Base-by-base conservation (phyloP, 805 yeast species). In the Barnettozyma vustinii region DNA sequence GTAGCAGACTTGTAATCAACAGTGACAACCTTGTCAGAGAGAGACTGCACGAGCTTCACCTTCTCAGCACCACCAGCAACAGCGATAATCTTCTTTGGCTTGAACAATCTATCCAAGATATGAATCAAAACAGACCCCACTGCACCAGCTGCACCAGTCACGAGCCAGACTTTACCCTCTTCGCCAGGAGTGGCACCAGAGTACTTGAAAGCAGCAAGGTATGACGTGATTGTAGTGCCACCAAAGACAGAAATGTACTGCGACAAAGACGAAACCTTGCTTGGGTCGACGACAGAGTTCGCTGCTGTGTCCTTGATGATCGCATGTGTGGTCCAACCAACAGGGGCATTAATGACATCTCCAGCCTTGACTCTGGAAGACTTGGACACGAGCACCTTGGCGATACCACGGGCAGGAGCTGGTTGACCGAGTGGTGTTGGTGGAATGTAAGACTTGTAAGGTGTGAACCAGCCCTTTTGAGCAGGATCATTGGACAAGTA, bases 71-170 rank as follows among this genome's bases (percentile, higher is more conserved):
- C 76, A 48, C 87, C 86, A 16, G 86, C 79, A 53, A 81, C 74
- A 40, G 83, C 87, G 59, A 81, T 71, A 23, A 83, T 81, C 55
- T 71, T 75, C 40, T 71, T 64, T 26, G 83, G 83, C 35, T 76
- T 75, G 59, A 75, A 70, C 10, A 77, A 63, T 37, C 74, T 66
- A 51, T 78, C 68, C 39, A 86, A 82, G 12, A 83, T 60, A 61
- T 81, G 87, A 19, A 81, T 76, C 43, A 71, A 76, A 43, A 73
- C 65, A 23, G 79, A 73, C 13, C 88, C 88, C n/a, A 83, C 83
- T n/a, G 87, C 86, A 52, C 89, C 89, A 8, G 83, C 75, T 13
- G 88, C 88, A 49, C 86, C 87, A 18, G 83, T 76, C 41, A 83
- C 68, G 41, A 81, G 64, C 54, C 78, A 69, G 8, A 72, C 68